Evolutionary conservation across 2,329 filamentous ascomycete species (phyloP).

Genomic region (Calonectria leucothoes): DNA sequence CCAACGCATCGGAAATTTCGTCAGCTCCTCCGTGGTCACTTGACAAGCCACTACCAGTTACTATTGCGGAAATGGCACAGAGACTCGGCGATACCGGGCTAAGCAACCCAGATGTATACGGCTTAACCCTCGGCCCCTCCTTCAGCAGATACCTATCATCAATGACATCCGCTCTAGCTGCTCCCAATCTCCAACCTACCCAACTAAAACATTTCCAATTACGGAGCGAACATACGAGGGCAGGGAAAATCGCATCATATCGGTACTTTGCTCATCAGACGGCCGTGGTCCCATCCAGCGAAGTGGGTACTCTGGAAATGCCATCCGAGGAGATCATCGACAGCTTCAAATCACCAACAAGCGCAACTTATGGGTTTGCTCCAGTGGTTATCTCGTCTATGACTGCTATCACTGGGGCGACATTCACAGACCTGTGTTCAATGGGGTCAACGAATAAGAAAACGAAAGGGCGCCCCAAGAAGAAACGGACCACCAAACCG

Average conservation of each 20-base stretch:
- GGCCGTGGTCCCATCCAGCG: not conserved
- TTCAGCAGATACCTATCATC: constrained; percentile 53
- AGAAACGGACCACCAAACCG: not conserved
- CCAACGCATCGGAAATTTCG: constrained; percentile 39
- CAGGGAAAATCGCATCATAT: constrained; percentile 52
- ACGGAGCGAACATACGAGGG: constrained; percentile 49
- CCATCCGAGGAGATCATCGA: not conserved
- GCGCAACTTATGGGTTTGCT: constrained; percentile 32
- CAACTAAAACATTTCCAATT: constrained; percentile 49
- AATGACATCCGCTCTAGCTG: constrained; percentile 49
- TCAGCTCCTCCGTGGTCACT: constrained; percentile 47
- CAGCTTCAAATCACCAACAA: not conserved
- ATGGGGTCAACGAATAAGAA: constrained; percentile 37
- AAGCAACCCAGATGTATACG: constrained; percentile 52
- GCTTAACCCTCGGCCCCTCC: constrained; percentile 49
- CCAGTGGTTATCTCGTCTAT: constrained; percentile 9
- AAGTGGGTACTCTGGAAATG: not conserved
- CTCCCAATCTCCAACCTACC: constrained; percentile 45
- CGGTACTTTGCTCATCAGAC: constrained; percentile 41
- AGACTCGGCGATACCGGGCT: constrained; percentile 44
- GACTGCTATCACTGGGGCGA: constrained; percentile 16
- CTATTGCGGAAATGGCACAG: constrained; percentile 45
- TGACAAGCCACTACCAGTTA: constrained; percentile 48
- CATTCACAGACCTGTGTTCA: constrained; percentile 42
- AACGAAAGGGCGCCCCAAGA: constrained; percentile 42